Percentiles rank a stretch among this genome's conserved stretches.
phyloP scores from a whole-genome alignment of 2,329 filamentous ascomycete species.

The Talaromyces sp. region DNA sequence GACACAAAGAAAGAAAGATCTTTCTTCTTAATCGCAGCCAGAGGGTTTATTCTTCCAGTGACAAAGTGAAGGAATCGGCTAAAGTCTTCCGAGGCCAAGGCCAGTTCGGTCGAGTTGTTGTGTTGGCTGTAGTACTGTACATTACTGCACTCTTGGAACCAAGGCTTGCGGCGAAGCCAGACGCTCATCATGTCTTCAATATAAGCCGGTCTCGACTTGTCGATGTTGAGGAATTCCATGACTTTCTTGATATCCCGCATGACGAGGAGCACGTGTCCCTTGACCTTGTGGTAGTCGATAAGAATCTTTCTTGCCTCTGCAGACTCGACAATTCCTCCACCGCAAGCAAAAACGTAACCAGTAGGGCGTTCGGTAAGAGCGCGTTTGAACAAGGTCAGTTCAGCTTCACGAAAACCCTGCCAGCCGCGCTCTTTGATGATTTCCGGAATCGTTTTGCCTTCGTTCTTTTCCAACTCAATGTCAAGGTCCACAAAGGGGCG shows the following conservation, averaged over 20 bases:
- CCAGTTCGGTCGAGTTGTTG: conserved; percentile 45
- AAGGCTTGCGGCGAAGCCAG: conserved; percentile 80
- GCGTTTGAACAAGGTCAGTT: conserved; percentile 66
- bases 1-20: conserved; percentile 86
- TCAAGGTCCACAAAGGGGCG: conserved; percentile 83
- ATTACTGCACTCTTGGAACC: conserved; percentile 91
- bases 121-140: conserved; percentile 83
- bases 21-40: conserved; percentile 58
- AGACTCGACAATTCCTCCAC: conserved; percentile 86
- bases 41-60: conserved; percentile 52
- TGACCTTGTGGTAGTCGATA: conserved; percentile 63
- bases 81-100: conserved; percentile 61
- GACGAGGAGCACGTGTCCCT: conserved; percentile 80
- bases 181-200: conserved; percentile 88
- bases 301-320: conserved; percentile 73
- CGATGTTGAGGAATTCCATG: conserved; percentile 78
- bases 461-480: conserved; percentile 69
- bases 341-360: conserved; percentile 84
- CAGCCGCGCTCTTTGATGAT: conserved; percentile 75
- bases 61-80: conserved; percentile 65
- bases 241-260: conserved; percentile 83
- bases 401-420: conserved; percentile 79
- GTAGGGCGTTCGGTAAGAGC: conserved; percentile 68
- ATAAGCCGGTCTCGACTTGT: conserved; percentile 88
- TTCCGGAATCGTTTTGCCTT: conserved; percentile 74